These are phyloP conservation scores for Ehretia macrophylla DNA, from an alignment of 257 asterid genomes.

Conservation along the genomic window DNA sequence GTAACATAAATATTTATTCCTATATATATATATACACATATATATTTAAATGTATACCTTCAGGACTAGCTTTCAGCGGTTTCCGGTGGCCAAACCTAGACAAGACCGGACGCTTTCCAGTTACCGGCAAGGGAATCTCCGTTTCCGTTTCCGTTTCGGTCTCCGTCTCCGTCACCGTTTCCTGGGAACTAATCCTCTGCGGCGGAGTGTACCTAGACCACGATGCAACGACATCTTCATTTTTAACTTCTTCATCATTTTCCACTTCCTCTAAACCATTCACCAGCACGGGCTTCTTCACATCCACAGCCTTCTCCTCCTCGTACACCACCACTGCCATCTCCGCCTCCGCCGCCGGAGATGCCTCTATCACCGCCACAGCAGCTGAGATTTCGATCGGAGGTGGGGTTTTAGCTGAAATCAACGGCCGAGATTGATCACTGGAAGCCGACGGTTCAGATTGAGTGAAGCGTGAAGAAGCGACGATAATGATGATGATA, in stretches of 20 bases:
- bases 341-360: background rate
- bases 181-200: background rate
- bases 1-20: too few species aligned
- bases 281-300: background rate
- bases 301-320: background rate
- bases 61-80: constrained; percentile 5
- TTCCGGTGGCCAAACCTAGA: constrained; percentile 14
- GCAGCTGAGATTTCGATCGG: background rate
- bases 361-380: background rate
- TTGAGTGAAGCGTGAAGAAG: constrained; percentile 17
- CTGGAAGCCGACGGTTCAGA: background rate
- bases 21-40: background rate
- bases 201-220: background rate
- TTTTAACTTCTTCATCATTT: background rate
- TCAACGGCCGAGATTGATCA: constrained; percentile 3
- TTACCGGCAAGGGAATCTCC: constrained; percentile 8
- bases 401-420: constrained; percentile 6
- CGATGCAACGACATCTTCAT: background rate
- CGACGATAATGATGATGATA: constrained; percentile 25
- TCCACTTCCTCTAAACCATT: constrained; percentile 1
- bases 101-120: constrained; percentile 5
- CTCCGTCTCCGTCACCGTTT: background rate
- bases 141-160: background rate
- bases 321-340: background rate
- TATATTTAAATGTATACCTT: constrained; percentile 1